Percentiles rank a stretch among this genome's conserved stretches.
Conservation (phyloP, 331 rosid genomes). For the Rhamnella rubrinervis region DNA sequence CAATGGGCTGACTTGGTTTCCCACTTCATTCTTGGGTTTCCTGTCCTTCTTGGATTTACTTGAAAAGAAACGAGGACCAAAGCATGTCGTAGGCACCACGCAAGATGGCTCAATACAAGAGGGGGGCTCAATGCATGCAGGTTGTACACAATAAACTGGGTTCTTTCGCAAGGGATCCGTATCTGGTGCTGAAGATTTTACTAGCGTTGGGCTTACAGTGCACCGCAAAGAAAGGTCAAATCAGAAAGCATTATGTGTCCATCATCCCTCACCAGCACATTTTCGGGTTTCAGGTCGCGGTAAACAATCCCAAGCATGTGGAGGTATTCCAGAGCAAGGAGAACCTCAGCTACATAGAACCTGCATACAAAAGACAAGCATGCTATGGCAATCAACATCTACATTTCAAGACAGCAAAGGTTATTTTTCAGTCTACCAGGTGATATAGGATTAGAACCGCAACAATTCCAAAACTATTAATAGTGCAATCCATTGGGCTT, state of each 20-base stretch:
- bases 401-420: background rate
- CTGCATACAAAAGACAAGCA: slow-evolving; percentile 23
- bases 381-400: background rate
- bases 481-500: background rate
- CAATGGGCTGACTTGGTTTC: slow-evolving; percentile 53
- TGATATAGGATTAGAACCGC: background rate
- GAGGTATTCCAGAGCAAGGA: slow-evolving; percentile 55
- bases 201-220: slow-evolving; percentile 44
- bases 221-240: slow-evolving; percentile 58
- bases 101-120: slow-evolving; percentile 58
- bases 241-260: slow-evolving; percentile 64
- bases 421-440: background rate
- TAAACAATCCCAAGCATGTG: slow-evolving; percentile 64
- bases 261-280: slow-evolving; percentile 58
- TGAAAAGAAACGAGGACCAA: slow-evolving; percentile 50
- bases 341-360: slow-evolving; percentile 56
- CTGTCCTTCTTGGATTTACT: slow-evolving; percentile 46
- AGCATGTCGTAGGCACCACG: slow-evolving; percentile 51
- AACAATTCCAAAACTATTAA: background rate
- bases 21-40: slow-evolving; percentile 50
- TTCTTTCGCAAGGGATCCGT: slow-evolving; percentile 39
- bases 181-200: slow-evolving; percentile 39
- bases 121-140: slow-evolving; percentile 55
- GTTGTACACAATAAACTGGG: slow-evolving; percentile 48
- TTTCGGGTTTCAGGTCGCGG: slow-evolving; percentile 59